These are phyloP conservation scores for Tephrocybe sp. DNA, from an alignment of 768 basidiomycete species.

Conservation along the genomic window DNA sequence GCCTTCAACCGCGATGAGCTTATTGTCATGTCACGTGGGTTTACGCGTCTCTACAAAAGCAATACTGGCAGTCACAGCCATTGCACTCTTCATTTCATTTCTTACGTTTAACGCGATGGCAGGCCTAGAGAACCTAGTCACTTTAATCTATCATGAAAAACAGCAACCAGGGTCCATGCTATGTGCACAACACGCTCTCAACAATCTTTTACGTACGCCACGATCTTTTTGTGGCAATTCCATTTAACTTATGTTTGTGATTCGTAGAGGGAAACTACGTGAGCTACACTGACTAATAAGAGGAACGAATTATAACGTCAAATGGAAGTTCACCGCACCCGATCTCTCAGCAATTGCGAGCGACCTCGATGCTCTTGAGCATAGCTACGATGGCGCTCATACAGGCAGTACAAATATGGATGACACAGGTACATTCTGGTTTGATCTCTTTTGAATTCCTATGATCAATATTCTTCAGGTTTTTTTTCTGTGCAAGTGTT, in stretches of 20 bases:
- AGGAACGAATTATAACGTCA: neutral
- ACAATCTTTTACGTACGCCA: constrained; percentile 72
- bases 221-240: constrained; percentile 6
- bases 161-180: constrained; percentile 81
- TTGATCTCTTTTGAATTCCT: neutral
- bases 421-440: constrained; percentile 63
- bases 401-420: constrained; percentile 81
- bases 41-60: constrained; percentile 9
- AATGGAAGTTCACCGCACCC: constrained; percentile 68
- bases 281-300: constrained; percentile 12
- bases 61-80: neutral
- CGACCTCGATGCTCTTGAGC: constrained; percentile 67
- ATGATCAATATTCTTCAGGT: constrained; percentile 38
- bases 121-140: constrained; percentile 51
- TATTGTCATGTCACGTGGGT: too few relatives aligned
- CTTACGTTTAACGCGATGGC: constrained; percentile 29
- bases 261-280: constrained; percentile 44
- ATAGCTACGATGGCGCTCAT: constrained; percentile 51
- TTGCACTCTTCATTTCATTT: neutral
- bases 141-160: constrained; percentile 73
- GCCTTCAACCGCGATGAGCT: too few relatives aligned
- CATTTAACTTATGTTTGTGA: constrained; percentile 2
- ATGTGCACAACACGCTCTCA: constrained; percentile 87
- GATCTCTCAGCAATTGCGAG: constrained; percentile 77
- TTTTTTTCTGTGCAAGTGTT: constrained; percentile 93